A percentile compares a stretch with the other conserved stretches of the same genome.
These are phyloP conservation scores for Protea cynaroides DNA, from an alignment of 164 flowering plant species.

Conservation along the genomic window DNA sequence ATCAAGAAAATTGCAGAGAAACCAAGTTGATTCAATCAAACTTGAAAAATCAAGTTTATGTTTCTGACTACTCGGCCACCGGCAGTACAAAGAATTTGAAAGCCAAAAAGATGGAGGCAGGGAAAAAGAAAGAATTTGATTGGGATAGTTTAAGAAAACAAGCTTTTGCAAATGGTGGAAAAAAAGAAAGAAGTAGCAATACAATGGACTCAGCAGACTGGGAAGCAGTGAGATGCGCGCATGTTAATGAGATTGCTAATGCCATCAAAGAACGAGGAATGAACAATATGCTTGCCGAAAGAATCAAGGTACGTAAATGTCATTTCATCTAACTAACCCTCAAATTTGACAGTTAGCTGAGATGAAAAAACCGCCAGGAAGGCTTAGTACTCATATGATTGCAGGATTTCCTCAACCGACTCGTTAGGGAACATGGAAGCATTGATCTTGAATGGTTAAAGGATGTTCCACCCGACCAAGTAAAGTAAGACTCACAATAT, in stretches of 20 bases:
- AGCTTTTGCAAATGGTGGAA: slow-evolving; percentile 20
- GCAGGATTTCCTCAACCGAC: slow-evolving; percentile 84
- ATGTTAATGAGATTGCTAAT: slow-evolving; percentile 41
- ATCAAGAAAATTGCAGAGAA: slow-evolving; percentile 4
- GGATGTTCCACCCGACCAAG: slow-evolving; percentile 90
- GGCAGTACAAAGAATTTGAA: slow-evolving; percentile 17
- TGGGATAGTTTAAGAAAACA: slow-evolving; percentile 73
- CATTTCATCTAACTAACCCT: neutral
- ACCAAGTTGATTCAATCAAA: slow-evolving; percentile 6
- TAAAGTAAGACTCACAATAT: slow-evolving; percentile 65
- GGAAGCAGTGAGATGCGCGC: slow-evolving; percentile 64
- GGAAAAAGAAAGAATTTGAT: slow-evolving; percentile 36
- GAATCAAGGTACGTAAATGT: slow-evolving; percentile 56
- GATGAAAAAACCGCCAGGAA: neutral
- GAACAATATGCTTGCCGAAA: slow-evolving; percentile 52
- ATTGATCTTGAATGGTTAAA: slow-evolving; percentile 95
- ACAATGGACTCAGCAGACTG: slow-evolving; percentile 65
- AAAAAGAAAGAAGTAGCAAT: slow-evolving; percentile 31
- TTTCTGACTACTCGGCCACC: slow-evolving; percentile 9
- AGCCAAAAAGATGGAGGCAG: slow-evolving; percentile 27
- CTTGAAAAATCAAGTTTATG: slow-evolving; percentile 12
- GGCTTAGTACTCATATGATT: slow-evolving; percentile 13
- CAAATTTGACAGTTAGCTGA: neutral
- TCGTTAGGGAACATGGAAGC: slow-evolving; percentile 82
- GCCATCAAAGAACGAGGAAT: slow-evolving; percentile 63